phyloP scores from a whole-genome alignment of 2,329 filamentous ascomycete species.

The Hymenoscyphus occultus region DNA sequence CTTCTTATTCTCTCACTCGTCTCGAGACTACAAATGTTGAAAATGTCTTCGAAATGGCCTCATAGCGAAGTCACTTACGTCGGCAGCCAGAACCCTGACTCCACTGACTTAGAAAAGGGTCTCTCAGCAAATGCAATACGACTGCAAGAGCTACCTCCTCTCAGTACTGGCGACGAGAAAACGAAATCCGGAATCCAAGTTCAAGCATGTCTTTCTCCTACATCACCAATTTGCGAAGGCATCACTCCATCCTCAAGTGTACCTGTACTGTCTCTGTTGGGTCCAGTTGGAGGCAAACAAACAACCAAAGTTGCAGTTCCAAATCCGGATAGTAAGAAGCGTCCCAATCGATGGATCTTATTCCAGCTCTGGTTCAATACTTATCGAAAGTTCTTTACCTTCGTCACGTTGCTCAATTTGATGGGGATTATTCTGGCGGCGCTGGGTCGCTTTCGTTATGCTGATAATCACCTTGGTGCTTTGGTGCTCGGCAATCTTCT shows the following conservation, averaged over 20 bases:
- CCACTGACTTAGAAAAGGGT: conserved; percentile 39
- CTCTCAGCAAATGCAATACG: conserved; percentile 32
- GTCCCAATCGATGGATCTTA: conserved; percentile 34
- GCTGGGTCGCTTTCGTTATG: conserved; percentile 38
- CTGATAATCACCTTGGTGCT: conserved; percentile 40
- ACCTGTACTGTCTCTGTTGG: conserved; percentile 31
- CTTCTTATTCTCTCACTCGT: conserved; percentile 10
- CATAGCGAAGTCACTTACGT: conserved; percentile 16
- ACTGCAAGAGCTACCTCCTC: conserved; percentile 29
- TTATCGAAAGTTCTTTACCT: conserved; percentile 42
- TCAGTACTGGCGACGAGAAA: conserved; percentile 21
- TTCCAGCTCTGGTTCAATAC: conserved; percentile 43
- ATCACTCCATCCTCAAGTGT: conserved; percentile 35
- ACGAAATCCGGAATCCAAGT: conserved; percentile 25
- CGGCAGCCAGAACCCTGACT: conserved; percentile 21
- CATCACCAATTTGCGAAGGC: conserved; percentile 37
- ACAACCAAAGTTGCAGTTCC: conserved; percentile 10
- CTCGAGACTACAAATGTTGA: conserved; percentile 9
- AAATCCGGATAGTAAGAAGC: conserved; percentile 13
- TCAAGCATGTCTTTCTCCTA: conserved; percentile 26
- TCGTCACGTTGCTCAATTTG: conserved; percentile 39
- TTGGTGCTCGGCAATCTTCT: conserved; percentile 42
- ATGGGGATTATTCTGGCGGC: conserved; percentile 38
- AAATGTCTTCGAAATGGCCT: conserved; percentile 29
- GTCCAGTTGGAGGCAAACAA: conserved; percentile 21